Evolutionary conservation across 768 basidiomycete species (phyloP), one percentile per base, ranked within the genome.

Genomic region (Kwoniella heveanensis): DNA sequence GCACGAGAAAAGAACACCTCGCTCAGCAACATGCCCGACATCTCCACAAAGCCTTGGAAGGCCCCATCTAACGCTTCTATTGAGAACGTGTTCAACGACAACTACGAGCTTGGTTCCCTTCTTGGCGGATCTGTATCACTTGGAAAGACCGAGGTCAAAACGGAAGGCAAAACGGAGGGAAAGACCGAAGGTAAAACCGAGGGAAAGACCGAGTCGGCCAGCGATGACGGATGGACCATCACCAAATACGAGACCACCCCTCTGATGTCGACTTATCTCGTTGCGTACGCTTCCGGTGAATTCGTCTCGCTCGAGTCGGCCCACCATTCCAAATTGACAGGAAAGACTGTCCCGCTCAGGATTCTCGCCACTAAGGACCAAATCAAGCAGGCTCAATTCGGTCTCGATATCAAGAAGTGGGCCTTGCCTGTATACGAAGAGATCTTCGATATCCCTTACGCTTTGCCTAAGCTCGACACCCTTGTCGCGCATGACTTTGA

Each of bases 391-490:
- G 88, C 89, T 6, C 75, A 88, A 68, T 92, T 92, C 72, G 89
- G 90, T 15, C 86, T 98, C 46, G 91, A 94, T 69, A 87, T 95
- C 69, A 95, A 90, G 80, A 85, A 84, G 46, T 75, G 77, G 72
- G 89, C 90, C 10, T 81, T 96, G 15, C 92, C 93, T 17, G 77
- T 92, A n/a, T 97, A 94, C 79, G 94, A 98, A 80, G 83, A 88
- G 76, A 85, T 95, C 59, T 97, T 97, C 76, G 88, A 94, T 68
- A 88, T 97, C 67, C 89, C 89, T 62, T 98, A 88, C 78, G 92
- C 94, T 24, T 84, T 98, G 26, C 91, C 92, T 5, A 97, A 98
- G 82, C 85, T 98, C 48, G 95, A 97, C 75, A 94, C 93, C 1
- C 84, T 98, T 15, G 90, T 64, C 85, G 92, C 87, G 3, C 85